Conservation (phyloP, 139 green algal species). For the Chlorella sorokiniana region DNA sequence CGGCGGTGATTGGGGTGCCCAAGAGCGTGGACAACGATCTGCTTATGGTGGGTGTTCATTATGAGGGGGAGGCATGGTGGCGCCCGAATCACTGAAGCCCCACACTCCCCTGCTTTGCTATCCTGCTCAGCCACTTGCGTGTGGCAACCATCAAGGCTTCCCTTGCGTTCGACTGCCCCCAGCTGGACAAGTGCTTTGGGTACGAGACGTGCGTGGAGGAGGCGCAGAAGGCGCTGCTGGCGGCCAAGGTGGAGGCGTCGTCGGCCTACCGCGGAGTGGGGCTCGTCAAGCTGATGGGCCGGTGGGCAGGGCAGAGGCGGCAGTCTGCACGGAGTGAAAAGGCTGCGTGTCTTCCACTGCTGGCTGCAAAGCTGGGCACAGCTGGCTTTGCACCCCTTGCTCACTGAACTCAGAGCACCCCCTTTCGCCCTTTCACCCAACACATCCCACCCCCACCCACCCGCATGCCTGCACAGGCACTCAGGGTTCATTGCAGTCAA, state of each 20-base stretch:
- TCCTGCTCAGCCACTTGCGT: background rate
- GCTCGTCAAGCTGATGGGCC: constrained; percentile 89
- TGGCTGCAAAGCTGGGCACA: too few species aligned
- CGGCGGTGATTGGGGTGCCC: constrained; percentile 84
- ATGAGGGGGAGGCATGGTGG: too few species aligned
- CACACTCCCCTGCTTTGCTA: too few species aligned
- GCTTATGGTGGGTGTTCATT: constrained; percentile 60
- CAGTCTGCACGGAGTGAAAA: background rate
- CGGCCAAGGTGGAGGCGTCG: constrained; percentile 75
- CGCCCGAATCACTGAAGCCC: too few species aligned
- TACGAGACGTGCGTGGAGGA: constrained; percentile 89
- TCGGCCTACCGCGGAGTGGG: constrained; percentile 66
- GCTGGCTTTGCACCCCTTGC: too few species aligned
- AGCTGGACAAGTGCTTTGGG: constrained; percentile 66
- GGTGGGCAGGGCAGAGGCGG: constrained; percentile 73
- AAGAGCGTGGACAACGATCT: constrained; percentile 99
- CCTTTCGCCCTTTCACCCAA: too few species aligned
- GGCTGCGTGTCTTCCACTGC: background rate
- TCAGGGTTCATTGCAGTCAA: too few species aligned
- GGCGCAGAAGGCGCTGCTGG: constrained; percentile 61
- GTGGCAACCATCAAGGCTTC: background rate
- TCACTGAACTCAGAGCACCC: too few species aligned
- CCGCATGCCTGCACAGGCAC: too few species aligned
- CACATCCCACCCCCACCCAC: too few species aligned
- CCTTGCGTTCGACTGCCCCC: background rate